Evolutionary conservation across 2,329 filamentous ascomycete species (phyloP).

Genomic region (Xylaria sp.): DNA sequence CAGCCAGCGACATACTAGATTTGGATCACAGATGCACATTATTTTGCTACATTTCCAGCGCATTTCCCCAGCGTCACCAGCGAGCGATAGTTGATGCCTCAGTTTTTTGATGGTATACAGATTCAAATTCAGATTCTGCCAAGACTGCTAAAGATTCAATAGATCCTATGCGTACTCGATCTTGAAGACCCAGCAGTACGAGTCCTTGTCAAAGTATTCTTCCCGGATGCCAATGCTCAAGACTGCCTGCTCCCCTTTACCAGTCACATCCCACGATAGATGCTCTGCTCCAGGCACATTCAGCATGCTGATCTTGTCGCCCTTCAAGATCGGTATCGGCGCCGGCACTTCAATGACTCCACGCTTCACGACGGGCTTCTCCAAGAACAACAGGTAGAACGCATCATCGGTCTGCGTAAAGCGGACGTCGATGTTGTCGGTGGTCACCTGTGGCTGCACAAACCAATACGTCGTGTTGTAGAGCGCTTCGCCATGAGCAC

Average conservation of each 20-base stretch:
- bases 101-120: background rate
- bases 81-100: background rate
- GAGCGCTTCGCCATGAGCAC: slow-evolving; percentile 47
- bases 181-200: slow-evolving; percentile 29
- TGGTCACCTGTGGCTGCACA: slow-evolving; percentile 25
- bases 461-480: slow-evolving; percentile 50
- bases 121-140: background rate
- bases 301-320: slow-evolving; percentile 43
- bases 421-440: slow-evolving; percentile 33
- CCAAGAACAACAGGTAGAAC: slow-evolving; percentile 47
- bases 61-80: background rate
- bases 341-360: slow-evolving; percentile 37
- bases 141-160: background rate
- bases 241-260: slow-evolving; percentile 12
- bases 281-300: slow-evolving; percentile 31
- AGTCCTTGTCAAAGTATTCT: slow-evolving; percentile 22
- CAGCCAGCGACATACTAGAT: slow-evolving; percentile 2
- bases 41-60: background rate
- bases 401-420: slow-evolving; percentile 49
- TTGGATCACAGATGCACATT: background rate
- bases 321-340: slow-evolving; percentile 42
- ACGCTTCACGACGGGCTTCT: slow-evolving; percentile 33
- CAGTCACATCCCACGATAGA: slow-evolving; percentile 23
- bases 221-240: slow-evolving; percentile 21
- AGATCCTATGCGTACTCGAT: slow-evolving; percentile 22